Percentiles rank a stretch among this genome's conserved stretches.
Evolutionary conservation across 768 basidiomycete genomes (phyloP).

Genomic region (Candolleomyces aberdarensis): DNA sequence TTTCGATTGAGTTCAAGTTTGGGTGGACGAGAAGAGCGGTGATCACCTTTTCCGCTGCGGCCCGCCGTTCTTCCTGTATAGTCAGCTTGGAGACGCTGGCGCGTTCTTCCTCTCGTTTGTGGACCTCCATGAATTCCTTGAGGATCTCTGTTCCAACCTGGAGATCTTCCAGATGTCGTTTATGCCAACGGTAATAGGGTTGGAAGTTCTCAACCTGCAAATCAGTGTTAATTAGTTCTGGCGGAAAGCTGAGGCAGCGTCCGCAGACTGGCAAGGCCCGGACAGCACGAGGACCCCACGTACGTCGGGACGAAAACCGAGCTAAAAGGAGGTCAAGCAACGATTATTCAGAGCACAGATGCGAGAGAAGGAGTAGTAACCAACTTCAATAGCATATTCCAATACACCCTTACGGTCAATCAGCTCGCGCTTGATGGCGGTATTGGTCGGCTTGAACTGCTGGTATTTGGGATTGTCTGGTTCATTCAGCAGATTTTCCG

Average conservation of each 20-base stretch:
- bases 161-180: constrained; percentile 49
- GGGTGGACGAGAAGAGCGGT: neutral
- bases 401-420: constrained; percentile 73
- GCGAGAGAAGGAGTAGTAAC: constrained; percentile 24
- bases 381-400: constrained; percentile 77
- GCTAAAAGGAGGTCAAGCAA: constrained; percentile 34
- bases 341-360: neutral
- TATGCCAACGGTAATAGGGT: constrained; percentile 66
- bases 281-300: neutral
- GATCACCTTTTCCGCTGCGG: constrained; percentile 52
- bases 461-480: constrained; percentile 71
- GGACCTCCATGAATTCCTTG: constrained; percentile 55
- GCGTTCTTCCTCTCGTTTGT: constrained; percentile 48
- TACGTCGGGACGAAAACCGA: constrained; percentile 75
- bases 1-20: neutral
- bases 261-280: too few relatives aligned
- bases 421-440: constrained; percentile 58
- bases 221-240: too few relatives aligned
- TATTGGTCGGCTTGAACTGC: constrained; percentile 76
- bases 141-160: constrained; percentile 64
- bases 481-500: constrained; percentile 71
- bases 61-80: constrained; percentile 57
- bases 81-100: constrained; percentile 44
- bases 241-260: too few relatives aligned
- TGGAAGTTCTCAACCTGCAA: constrained; percentile 66